A percentile compares a stretch with the other conserved stretches of the same genome.
These are phyloP conservation scores for Macadamia tetraphylla DNA, from an alignment of 164 flowering plant species.

Conservation along the genomic window DNA sequence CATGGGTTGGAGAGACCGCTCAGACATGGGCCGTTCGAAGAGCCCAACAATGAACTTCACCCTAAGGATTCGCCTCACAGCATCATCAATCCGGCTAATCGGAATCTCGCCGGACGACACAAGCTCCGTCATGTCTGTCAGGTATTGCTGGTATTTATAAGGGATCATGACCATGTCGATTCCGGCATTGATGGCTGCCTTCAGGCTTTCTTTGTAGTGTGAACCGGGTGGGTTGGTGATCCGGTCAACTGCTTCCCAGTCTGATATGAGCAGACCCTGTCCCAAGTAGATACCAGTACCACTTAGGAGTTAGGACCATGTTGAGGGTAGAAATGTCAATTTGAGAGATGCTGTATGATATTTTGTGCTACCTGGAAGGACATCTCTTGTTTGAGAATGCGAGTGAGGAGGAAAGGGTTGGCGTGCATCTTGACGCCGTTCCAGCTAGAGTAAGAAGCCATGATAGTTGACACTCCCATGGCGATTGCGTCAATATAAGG, in stretches of 20 bases:
- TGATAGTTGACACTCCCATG: conserved; percentile 29
- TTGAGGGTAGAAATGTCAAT: too few species aligned
- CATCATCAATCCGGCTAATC: conserved; percentile 28
- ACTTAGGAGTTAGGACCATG: too few species aligned
- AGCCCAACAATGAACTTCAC: conserved; percentile 34
- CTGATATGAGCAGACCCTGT: conserved; percentile 34
- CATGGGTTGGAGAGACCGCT: conserved; percentile 18
- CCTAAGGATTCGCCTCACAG: conserved; percentile 29
- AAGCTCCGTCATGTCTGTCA: conserved; percentile 13
- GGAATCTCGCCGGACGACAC: conserved; percentile 20
- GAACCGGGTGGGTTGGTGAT: conserved; percentile 15
- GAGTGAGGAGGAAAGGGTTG: conserved; percentile 17
- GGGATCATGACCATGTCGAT: conserved; percentile 40
- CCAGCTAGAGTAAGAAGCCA: conserved; percentile 36
- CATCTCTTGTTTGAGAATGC: conserved; percentile 23
- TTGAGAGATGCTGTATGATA: too few species aligned
- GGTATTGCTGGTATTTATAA: conserved; percentile 12
- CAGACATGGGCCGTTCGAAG: conserved; percentile 31
- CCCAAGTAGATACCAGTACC: too few species aligned
- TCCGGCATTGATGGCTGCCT: conserved; percentile 27
- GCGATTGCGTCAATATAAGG: conserved; percentile 24
- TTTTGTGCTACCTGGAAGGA: conserved; percentile 19
- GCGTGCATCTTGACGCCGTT: conserved; percentile 34
- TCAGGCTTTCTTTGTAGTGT: conserved; percentile 20
- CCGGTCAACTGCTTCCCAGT: conserved; percentile 29